These are phyloP conservation scores for Eucalyptus fibrosa DNA, from an alignment of 345 rosid genomes.

Conservation along the genomic window DNA sequence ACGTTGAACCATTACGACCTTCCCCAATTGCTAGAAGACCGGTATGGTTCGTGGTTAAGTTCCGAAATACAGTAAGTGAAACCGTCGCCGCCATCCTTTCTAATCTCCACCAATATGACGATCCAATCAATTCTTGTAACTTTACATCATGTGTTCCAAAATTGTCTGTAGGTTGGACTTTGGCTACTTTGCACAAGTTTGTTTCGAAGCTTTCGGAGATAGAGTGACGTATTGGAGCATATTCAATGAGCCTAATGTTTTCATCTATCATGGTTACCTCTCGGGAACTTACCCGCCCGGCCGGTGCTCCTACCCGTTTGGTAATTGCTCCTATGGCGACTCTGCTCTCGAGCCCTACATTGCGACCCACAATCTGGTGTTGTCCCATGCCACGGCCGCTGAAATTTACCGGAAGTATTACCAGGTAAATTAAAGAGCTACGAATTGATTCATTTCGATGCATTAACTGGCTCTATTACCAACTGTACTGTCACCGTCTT, in stretches of 20 bases:
- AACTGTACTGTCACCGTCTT: not conserved
- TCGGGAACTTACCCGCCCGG: conserved; percentile 23
- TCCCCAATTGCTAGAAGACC: conserved; percentile 3
- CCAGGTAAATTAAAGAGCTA: not conserved
- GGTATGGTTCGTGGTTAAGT: conserved; percentile 11
- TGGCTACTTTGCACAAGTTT: conserved; percentile 28
- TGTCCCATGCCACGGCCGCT: conserved; percentile 10
- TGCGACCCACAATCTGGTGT: conserved; percentile 38
- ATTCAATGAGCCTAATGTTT: conserved; percentile 42
- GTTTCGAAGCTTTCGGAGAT: conserved; percentile 53
- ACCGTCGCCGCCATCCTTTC: not conserved
- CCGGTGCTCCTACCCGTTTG: conserved; percentile 28
- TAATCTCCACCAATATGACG: not conserved
- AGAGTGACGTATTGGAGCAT: conserved; percentile 52
- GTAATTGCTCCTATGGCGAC: conserved; percentile 37
- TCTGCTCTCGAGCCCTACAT: conserved; percentile 40
- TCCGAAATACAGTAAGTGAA: conserved; percentile 1
- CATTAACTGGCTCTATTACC: not conserved
- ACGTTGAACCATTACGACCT: conserved; percentile 7
- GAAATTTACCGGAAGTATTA: conserved; percentile 5
- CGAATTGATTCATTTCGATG: not conserved
- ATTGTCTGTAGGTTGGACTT: conserved; percentile 37
- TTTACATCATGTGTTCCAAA: not conserved
- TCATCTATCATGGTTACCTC: conserved; percentile 6
- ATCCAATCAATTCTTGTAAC: not conserved